phyloP scores from a whole-genome alignment of 1,284 basidiomycete species.

The Entoloma clypeatum region DNA sequence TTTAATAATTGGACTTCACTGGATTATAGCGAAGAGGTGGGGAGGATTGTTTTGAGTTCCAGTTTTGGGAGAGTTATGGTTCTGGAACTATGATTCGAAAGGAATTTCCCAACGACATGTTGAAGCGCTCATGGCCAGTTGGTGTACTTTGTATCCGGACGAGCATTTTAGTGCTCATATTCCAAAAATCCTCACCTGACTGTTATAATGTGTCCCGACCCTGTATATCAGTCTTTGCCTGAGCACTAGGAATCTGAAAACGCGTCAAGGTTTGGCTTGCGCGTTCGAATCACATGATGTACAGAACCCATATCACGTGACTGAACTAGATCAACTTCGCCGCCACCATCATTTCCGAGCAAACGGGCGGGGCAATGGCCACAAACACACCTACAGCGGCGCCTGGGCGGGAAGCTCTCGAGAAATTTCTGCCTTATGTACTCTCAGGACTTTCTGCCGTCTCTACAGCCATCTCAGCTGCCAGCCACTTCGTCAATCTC shows the following conservation, averaged over 20 bases:
- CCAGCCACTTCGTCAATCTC: conserved; percentile 6
- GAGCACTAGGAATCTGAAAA: no score
- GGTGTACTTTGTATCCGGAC: no score
- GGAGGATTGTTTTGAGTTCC: conserved; percentile 48
- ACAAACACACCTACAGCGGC: background rate
- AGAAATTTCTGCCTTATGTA: conserved; percentile 15
- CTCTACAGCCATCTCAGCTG: conserved; percentile 6
- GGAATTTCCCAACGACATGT: background rate
- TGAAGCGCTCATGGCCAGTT: no score
- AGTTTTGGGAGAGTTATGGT: conserved; percentile 44
- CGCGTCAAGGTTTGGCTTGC: no score
- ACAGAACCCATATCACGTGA: no score
- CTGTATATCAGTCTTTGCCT: no score
- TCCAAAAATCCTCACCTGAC: no score
- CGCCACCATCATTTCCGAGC: no score
- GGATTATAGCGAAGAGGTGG: conserved; percentile 54
- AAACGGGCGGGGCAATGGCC: conserved; percentile 1
- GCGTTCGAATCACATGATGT: no score
- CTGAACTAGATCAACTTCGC: no score
- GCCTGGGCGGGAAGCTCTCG: conserved; percentile 10
- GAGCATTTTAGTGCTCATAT: no score
- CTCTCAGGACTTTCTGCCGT: conserved; percentile 8
- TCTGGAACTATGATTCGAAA: conserved; percentile 27
- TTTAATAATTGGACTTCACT: conserved; percentile 47
- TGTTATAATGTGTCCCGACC: no score